Evolutionary conservation across 768 basidiomycete species (phyloP).

Genomic region (Cantharellus anzutake): DNA sequence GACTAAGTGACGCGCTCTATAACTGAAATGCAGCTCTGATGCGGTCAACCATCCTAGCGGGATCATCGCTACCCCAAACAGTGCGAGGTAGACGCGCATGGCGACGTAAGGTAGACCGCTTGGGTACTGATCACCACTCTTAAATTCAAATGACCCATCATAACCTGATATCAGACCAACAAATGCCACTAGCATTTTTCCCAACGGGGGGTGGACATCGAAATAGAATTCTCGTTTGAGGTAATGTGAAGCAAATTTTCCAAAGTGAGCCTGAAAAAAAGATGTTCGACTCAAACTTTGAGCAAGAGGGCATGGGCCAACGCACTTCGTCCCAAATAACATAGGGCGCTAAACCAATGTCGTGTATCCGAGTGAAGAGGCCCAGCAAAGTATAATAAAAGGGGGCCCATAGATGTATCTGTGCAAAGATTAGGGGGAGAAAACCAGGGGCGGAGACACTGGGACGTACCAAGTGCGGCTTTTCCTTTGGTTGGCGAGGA

Average conservation of each 20-base stretch:
- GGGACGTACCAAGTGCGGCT: background rate
- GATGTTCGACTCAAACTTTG: background rate
- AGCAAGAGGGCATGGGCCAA: background rate
- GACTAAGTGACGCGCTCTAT: constrained; percentile 76
- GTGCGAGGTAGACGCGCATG: constrained; percentile 89
- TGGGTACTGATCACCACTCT: constrained; percentile 75
- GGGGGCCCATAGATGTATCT: constrained; percentile 24
- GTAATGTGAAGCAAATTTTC: constrained; percentile 96
- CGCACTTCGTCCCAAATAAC: constrained; percentile 88
- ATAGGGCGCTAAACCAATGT: constrained; percentile 65
- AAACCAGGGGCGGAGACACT: background rate
- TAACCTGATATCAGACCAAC: constrained; percentile 84
- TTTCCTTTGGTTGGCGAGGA: constrained; percentile 22
- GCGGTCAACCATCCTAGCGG: constrained; percentile 95
- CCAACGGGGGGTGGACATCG: constrained; percentile 94
- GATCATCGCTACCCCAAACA: constrained; percentile 88
- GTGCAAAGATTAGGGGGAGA: background rate
- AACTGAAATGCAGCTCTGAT: constrained; percentile 80
- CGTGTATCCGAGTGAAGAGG: constrained; percentile 88
- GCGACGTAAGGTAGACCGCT: constrained; percentile 75
- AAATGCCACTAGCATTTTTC: constrained; percentile 96
- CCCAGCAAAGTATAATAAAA: constrained; percentile 81
- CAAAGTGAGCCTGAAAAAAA: constrained; percentile 64
- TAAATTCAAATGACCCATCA: constrained; percentile 82
- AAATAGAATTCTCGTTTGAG: constrained; percentile 99